A percentile compares a stretch with the other conserved stretches of the same genome.
Conservation (phyloP, 257 asterid genomes). For the Mitragyna speciosa region DNA sequence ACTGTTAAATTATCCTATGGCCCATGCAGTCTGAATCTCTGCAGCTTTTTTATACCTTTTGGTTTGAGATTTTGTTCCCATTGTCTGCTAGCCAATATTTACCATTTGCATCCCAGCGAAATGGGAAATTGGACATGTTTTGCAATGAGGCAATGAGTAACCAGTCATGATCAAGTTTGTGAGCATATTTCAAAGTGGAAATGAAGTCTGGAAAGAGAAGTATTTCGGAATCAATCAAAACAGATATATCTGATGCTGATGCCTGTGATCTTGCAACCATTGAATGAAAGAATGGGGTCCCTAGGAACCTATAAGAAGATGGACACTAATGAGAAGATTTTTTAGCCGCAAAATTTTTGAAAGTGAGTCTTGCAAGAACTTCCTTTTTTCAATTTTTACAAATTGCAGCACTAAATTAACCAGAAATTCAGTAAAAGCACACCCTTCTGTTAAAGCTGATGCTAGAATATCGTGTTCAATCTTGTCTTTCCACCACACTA, state of each 20-base stretch:
- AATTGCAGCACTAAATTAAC: not conserved
- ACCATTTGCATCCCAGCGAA: slow-evolving; percentile 54
- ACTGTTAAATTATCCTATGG: slow-evolving; percentile 14
- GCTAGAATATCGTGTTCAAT: too few relatives aligned
- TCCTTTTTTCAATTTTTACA: not conserved
- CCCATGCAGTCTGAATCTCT: slow-evolving; percentile 21
- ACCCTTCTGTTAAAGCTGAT: not conserved
- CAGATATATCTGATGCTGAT: slow-evolving; percentile 72
- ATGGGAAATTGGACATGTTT: slow-evolving; percentile 53
- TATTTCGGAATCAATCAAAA: slow-evolving; percentile 68
- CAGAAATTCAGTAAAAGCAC: not conserved
- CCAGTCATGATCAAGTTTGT: slow-evolving; percentile 92
- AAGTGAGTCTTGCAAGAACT: not conserved
- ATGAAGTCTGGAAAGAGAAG: slow-evolving; percentile 68
- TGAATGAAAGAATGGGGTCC: slow-evolving; percentile 86
- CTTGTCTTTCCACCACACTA: not conserved
- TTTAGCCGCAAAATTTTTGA: not conserved
- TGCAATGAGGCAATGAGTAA: slow-evolving; percentile 59
- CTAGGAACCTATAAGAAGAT: slow-evolving; percentile 57
- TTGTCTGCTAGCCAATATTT: slow-evolving; percentile 53
- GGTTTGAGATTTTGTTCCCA: slow-evolving; percentile 35
- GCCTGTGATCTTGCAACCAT: slow-evolving; percentile 83
- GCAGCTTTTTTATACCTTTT: slow-evolving; percentile 47
- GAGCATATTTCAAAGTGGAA: slow-evolving; percentile 56
- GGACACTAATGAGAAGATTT: slow-evolving; percentile 14